Percentiles rank a stretch among this genome's conserved stretches.
Conservation (phyloP, 1,139 yeast genomes). For the Geotrichum bryndzae region DNA sequence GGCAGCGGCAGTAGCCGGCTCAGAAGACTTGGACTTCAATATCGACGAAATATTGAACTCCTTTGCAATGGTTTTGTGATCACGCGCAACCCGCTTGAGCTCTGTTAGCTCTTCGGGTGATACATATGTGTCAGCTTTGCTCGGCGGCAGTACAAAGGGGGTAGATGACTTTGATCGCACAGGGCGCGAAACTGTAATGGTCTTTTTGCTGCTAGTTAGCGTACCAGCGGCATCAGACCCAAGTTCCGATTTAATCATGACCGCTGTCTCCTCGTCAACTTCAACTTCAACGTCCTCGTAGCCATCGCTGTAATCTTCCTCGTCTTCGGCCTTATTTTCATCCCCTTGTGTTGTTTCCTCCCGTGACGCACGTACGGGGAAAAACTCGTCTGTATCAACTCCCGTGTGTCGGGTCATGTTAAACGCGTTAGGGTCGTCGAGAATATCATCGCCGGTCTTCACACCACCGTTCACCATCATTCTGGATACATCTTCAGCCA, state of each 20-base stretch:
- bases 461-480: background rate
- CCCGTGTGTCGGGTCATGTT: conserved; percentile 17
- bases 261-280: conserved; percentile 5
- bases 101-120: conserved; percentile 26
- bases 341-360: conserved; percentile 6
- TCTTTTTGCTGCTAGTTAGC: background rate
- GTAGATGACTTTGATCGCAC: conserved; percentile 10
- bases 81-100: conserved; percentile 25
- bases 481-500: conserved; percentile 6
- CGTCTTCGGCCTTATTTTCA: background rate
- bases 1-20: conserved; percentile 6
- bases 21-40: conserved; percentile 12
- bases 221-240: background rate
- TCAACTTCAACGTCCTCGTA: conserved; percentile 9
- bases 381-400: conserved; percentile 11
- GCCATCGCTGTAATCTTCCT: conserved; percentile 19
- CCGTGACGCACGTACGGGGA: conserved; percentile 16
- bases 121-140: conserved; percentile 16
- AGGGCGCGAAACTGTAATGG: background rate
- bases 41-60: conserved; percentile 25
- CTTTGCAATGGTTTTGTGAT: conserved; percentile 27
- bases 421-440: conserved; percentile 9
- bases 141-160: conserved; percentile 13
- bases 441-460: conserved; percentile 2
- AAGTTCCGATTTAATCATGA: conserved; percentile 3